Base-by-base conservation (phyloP, 805 yeast genomes). In the Nakazawaea populi region DNA sequence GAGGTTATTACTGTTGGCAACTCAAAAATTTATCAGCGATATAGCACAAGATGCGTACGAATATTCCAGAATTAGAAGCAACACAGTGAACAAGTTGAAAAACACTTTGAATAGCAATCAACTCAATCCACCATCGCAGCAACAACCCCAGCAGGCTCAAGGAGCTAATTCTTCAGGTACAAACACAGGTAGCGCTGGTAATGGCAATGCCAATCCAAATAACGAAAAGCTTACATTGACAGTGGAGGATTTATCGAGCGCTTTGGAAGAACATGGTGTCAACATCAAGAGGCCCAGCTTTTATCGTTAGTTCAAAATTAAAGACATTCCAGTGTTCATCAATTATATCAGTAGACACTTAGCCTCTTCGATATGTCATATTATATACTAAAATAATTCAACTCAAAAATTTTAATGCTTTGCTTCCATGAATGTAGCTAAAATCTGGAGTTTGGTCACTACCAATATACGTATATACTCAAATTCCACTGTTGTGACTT, bases 41-140 rank as follows among this genome's bases (percentile, higher is more conserved):
- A 84, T 94, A 32, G 97, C 99, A 1, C 89, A 90, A 12, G 98
- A 94, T 63, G 97, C 99, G 0, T 94, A 89, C 64, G 99, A 94
- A 64, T 91, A 89, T 63, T 87, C 96, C 7, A 74, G 98, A 54
- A 94, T 94, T 57, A 77, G 98, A 55, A 74, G 88, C 4, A 82
- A 89, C 10, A 82, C 96, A 0, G 95, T 91, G n/a, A 83, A 87
- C 60, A 84, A 85, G 59, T 82, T 96, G 4, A 76, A 87, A 42
- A 89, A 89, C 61, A 96, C 96, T 6, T 64, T 77, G 61, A 85
- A 87, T 44, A 88, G 89, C 45, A 89, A 71, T 64, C 77, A 63
- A 60, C 71, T 32, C 11, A 36, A 18, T 56, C 53, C 75, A 68
- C 61, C 44, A 40, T 41, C 30, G 14, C 52, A 10, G 44, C 50